These are phyloP conservation scores for Syncephalastrum monosporum DNA, from an alignment of 371 early-diverging fungal species.

Conservation along the genomic window DNA sequence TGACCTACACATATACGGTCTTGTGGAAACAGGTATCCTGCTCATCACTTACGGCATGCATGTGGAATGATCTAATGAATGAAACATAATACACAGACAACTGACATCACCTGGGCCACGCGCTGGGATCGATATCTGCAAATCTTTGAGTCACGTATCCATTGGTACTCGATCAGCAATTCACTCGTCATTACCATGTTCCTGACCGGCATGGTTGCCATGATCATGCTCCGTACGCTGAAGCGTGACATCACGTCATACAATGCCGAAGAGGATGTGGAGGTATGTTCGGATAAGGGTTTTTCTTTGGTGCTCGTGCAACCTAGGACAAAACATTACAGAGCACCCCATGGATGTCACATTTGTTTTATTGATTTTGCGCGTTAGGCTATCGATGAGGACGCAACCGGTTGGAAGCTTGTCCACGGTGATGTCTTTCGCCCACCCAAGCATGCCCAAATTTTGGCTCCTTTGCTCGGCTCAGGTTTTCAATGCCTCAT, in stretches of 20 bases:
- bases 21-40: constrained; percentile 51
- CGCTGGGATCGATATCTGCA: constrained; percentile 59
- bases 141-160: constrained; percentile 57
- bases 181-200: constrained; percentile 77
- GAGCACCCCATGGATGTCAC: too few relatives aligned
- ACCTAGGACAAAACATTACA: background rate
- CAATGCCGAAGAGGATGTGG: constrained; percentile 61
- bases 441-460: constrained; percentile 57
- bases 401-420: constrained; percentile 88
- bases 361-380: background rate
- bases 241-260: constrained; percentile 88
- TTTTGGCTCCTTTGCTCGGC: constrained; percentile 77
- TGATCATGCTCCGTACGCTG: constrained; percentile 81
- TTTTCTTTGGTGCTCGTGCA: background rate
- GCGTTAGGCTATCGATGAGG: constrained; percentile 68
- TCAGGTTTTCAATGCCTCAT: constrained; percentile 75
- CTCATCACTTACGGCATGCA: too few relatives aligned
- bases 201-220: constrained; percentile 82
- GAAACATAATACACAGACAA: constrained; percentile 18
- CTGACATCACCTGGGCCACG: constrained; percentile 47
- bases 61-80: background rate
- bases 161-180: constrained; percentile 78
- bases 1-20: constrained; percentile 64
- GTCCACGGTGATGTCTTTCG: constrained; percentile 88
- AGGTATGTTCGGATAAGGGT: constrained; percentile 20